Evolutionary conservation across 2,329 filamentous ascomycete species (phyloP).

Genomic region (Diaporthe sp.): DNA sequence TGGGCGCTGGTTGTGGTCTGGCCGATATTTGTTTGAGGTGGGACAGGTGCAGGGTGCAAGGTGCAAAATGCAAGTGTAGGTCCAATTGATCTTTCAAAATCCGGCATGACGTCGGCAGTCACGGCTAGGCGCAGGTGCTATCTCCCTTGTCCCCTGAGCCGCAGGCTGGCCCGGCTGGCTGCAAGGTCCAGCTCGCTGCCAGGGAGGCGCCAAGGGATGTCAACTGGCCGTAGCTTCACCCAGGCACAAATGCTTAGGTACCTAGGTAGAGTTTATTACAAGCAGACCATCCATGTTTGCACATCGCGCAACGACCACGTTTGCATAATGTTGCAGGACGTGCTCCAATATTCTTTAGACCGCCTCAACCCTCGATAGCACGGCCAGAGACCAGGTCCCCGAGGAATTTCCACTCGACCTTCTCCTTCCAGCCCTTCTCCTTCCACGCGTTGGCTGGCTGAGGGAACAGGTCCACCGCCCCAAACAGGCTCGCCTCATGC

Average conservation of each 20-base stretch:
- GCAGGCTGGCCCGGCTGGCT: neutral
- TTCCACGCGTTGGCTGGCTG: constrained; percentile 40
- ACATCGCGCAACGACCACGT: too few species aligned
- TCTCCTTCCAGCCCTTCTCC: constrained; percentile 41
- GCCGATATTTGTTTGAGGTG: neutral
- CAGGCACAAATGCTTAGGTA: neutral
- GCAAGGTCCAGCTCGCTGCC: constrained; percentile 6
- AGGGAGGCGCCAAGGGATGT: neutral
- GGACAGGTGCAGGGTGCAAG: neutral
- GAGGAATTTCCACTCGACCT: constrained; percentile 43
- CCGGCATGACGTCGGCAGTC: constrained; percentile 29
- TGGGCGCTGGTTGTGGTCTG: neutral
- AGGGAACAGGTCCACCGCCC: constrained; percentile 42
- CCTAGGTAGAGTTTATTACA: neutral
- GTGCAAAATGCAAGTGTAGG: neutral
- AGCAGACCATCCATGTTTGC: neutral
- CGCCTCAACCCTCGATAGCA: neutral
- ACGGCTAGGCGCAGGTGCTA: neutral
- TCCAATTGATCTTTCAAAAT: constrained; percentile 6
- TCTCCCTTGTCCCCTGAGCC: neutral
- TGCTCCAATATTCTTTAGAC: neutral
- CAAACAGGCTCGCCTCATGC: constrained; percentile 42
- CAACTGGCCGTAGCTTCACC: neutral
- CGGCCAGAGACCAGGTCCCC: constrained; percentile 27
- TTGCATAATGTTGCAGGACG: too few species aligned